These are phyloP conservation scores for Arxiozyma bovina DNA, from an alignment of 1,139 yeast genomes.

Conservation along the genomic window DNA sequence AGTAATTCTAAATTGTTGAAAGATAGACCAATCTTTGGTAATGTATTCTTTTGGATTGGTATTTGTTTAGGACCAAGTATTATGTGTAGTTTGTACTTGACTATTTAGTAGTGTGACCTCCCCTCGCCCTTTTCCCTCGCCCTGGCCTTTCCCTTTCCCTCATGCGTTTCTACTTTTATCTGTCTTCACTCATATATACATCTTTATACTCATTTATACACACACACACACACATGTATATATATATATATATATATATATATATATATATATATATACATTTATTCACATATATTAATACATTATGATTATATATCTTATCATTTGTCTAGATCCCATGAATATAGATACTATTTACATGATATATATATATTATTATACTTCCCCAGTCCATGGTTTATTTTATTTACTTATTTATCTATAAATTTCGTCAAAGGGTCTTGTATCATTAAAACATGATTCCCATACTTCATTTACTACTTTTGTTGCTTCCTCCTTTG, in stretches of 20 bases:
- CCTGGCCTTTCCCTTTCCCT: too few relatives aligned
- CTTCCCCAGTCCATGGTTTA: background rate
- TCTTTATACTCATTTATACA: too few relatives aligned
- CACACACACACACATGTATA: too few relatives aligned
- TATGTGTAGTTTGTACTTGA: slow-evolving; percentile 74
- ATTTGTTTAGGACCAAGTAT: slow-evolving; percentile 84
- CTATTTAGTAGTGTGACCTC: slow-evolving; percentile 39
- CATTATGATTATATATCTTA: too few relatives aligned
- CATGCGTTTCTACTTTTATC: too few relatives aligned
- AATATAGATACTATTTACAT: background rate
- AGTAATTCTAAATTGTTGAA: slow-evolving; percentile 45
- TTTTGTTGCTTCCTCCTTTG: slow-evolving; percentile 62
- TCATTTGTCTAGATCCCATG: background rate
- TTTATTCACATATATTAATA: background rate
- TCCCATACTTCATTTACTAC: slow-evolving; percentile 85
- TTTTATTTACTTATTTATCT: too few relatives aligned
- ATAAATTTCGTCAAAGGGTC: slow-evolving; percentile 91
- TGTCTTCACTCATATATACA: too few relatives aligned
- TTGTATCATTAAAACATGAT: slow-evolving; percentile 86
- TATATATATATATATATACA: background rate
- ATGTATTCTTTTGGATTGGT: slow-evolving; percentile 85
- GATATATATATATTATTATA: background rate
- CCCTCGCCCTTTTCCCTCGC: too few relatives aligned
- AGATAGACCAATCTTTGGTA: slow-evolving; percentile 57
- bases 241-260: background rate